phyloP scores from a whole-genome alignment of 176 grass and related monocot genomes.

The Olyra latifolia region DNA sequence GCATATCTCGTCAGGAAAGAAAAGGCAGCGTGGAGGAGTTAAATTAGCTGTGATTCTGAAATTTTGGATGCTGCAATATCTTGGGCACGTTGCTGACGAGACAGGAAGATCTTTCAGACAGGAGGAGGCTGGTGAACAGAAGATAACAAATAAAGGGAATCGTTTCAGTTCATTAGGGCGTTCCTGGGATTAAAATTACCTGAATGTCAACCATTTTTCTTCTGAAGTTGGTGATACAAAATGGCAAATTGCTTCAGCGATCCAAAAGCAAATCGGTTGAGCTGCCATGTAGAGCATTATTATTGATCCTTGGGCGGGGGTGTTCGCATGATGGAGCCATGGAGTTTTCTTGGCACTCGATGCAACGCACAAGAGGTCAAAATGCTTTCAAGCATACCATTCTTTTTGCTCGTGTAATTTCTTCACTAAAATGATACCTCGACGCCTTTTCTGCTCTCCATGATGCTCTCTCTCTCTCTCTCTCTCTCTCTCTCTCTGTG shows the following conservation, averaged over 20 bases:
- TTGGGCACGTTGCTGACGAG: not conserved
- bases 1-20: not conserved
- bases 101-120: conserved; percentile 39
- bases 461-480: not conserved
- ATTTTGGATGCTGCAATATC: not conserved
- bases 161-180: conserved; percentile 23
- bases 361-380: conserved; percentile 39
- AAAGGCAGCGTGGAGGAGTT: not conserved
- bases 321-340: conserved; percentile 40
- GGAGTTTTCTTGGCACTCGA: conserved; percentile 37
- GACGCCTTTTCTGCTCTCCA: conserved; percentile 7
- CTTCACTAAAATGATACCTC: conserved; percentile 46
- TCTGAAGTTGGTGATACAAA: not conserved
- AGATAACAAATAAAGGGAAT: conserved; percentile 41
- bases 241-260: not conserved
- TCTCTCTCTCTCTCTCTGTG: not conserved
- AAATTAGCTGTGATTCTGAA: not conserved
- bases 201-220: not conserved
- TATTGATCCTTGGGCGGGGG: conserved; percentile 36
- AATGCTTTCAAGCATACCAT: conserved; percentile 46
- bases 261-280: conserved; percentile 21
- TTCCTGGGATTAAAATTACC: not conserved
- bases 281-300: conserved; percentile 14
- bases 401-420: conserved; percentile 35
- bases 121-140: not conserved